Evolutionary conservation across 192 early-diverging fungal genomes (phyloP).

Genomic region (Umbelopsis sp.): DNA sequence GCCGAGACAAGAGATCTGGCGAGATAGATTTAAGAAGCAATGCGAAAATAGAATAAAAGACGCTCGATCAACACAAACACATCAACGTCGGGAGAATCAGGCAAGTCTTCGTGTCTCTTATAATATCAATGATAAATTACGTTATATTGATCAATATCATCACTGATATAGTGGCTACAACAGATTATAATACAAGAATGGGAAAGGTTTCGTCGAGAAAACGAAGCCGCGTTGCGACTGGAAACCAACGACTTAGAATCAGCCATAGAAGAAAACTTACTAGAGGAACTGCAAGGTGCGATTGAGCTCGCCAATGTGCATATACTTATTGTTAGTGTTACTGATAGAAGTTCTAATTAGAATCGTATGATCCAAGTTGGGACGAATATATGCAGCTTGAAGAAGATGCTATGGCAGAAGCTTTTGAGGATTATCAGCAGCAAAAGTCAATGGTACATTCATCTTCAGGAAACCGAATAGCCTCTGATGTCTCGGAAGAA

Average conservation of each 20-base stretch:
- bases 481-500: too few species aligned
- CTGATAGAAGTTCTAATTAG: background rate
- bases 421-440: background rate
- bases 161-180: background rate
- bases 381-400: constrained; percentile 4
- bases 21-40: constrained; percentile 17
- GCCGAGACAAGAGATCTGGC: background rate
- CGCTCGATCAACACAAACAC: constrained; percentile 5
- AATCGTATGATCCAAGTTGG: constrained; percentile 13
- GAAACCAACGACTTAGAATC: constrained; percentile 1
- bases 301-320: background rate
- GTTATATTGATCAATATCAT: background rate
- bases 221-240: background rate
- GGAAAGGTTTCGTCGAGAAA: constrained; percentile 3
- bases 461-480: too few species aligned
- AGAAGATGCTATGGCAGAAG: constrained; percentile 6
- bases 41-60: constrained; percentile 6
- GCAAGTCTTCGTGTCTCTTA: background rate
- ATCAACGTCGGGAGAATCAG: constrained; percentile 5
- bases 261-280: constrained; percentile 12
- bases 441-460: background rate
- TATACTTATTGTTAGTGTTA: background rate
- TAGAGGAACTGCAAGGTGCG: constrained; percentile 9
- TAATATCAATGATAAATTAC: background rate
- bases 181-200: constrained; percentile 14